These are phyloP conservation scores for Colletotrichum sp. DNA, from an alignment of 2,329 filamentous ascomycete species.

Conservation along the genomic window DNA sequence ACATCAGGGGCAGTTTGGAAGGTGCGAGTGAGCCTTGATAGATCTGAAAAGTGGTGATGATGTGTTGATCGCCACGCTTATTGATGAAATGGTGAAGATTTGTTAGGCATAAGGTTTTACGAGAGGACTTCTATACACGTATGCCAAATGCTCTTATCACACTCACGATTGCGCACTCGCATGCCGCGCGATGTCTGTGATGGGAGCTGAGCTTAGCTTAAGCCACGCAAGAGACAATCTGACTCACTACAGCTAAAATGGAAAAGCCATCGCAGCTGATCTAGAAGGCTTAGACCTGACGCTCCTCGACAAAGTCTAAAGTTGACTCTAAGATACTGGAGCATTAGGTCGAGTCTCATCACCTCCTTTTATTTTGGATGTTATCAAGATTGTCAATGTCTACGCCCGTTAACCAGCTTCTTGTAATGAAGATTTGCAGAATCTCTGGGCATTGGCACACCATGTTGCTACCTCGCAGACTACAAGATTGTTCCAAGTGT, in stretches of 20 bases:
- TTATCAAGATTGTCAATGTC: not conserved
- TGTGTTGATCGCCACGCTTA: not conserved
- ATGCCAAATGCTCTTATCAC: not conserved
- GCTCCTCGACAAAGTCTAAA: not conserved
- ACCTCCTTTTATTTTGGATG: not conserved
- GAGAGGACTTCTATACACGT: not conserved
- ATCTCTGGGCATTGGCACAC: not conserved
- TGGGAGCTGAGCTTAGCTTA: not conserved
- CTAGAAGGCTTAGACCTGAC: not conserved
- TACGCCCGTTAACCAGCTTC: not conserved
- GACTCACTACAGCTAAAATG: not conserved
- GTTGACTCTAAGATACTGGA: not conserved
- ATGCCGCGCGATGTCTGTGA: not conserved
- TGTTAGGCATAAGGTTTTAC: not conserved
- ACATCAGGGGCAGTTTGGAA: not conserved
- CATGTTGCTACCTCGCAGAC: not conserved
- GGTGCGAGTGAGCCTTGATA: not conserved
- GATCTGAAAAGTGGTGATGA: not conserved
- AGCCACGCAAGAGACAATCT: not conserved
- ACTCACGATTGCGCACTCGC: not conserved
- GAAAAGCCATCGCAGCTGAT: not conserved
- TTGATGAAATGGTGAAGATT: not conserved
- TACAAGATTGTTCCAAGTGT: not conserved
- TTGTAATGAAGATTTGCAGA: accelerated
- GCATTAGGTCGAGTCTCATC: not conserved